A percentile compares a stretch with the other conserved stretches of the same genome.
These are phyloP conservation scores for Pythium folliculosum DNA, from an alignment of 352 stramenopile genomes.

Conservation along the genomic window DNA sequence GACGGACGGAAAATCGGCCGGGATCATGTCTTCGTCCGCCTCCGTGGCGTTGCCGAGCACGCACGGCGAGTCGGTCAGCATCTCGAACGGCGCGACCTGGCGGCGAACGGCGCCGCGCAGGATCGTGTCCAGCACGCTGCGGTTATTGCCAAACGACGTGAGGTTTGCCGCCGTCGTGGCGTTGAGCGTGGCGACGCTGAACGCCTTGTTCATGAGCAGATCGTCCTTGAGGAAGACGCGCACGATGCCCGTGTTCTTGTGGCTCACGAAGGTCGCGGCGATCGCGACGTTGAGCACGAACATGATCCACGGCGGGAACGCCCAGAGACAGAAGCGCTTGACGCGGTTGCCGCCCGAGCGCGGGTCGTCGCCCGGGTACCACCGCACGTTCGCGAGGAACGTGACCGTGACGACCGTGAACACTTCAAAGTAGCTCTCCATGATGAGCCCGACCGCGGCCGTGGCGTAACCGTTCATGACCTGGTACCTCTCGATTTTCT, in stretches of 20 bases:
- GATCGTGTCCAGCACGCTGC: conserved; percentile 44
- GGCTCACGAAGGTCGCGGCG: conserved; percentile 42
- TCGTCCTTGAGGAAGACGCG: conserved; percentile 41
- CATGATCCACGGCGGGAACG: conserved; percentile 39
- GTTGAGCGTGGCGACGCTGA: neutral
- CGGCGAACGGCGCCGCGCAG: conserved; percentile 32
- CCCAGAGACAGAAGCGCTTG: conserved; percentile 36
- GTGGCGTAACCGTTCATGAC: conserved; percentile 43
- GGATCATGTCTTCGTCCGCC: neutral
- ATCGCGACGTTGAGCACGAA: conserved; percentile 49
- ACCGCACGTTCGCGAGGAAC: conserved; percentile 40
- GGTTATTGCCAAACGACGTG: neutral
- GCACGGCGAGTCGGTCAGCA: conserved; percentile 35
- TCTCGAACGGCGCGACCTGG: conserved; percentile 34
- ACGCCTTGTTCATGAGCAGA: neutral
- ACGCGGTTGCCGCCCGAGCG: conserved; percentile 23
- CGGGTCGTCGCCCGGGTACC: conserved; percentile 36
- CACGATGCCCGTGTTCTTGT: conserved; percentile 33
- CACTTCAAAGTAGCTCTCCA: conserved; percentile 37
- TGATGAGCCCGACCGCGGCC: conserved; percentile 29
- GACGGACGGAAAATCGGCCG: conserved; percentile 32
- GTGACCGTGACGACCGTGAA: conserved; percentile 43
- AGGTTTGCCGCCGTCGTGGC: conserved; percentile 2
- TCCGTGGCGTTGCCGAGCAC: conserved; percentile 17
- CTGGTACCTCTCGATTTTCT: conserved; percentile 39